Evolutionary conservation across 2,329 filamentous ascomycete species (phyloP).

Genomic region (Geosmithia flava): DNA sequence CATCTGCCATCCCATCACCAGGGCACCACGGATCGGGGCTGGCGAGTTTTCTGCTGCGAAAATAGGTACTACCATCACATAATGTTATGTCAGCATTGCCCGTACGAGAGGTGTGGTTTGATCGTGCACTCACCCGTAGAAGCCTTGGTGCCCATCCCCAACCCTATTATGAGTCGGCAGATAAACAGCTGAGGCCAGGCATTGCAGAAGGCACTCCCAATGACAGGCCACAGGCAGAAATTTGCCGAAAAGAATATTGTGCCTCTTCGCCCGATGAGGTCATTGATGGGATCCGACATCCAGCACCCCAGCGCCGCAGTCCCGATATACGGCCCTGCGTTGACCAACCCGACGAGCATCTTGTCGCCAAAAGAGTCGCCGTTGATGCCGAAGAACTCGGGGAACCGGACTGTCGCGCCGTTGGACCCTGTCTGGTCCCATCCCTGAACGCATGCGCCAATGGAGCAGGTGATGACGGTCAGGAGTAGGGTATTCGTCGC

Average conservation of each 20-base stretch:
- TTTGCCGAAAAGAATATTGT: conserved; percentile 63
- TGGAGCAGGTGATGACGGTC: conserved; percentile 55
- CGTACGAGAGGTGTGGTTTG: background rate
- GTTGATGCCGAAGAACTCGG: conserved; percentile 33
- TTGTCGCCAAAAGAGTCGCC: conserved; percentile 20
- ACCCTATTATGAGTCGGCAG: conserved; percentile 60
- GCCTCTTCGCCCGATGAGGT: conserved; percentile 29
- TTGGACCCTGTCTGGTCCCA: conserved; percentile 57
- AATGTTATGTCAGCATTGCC: background rate
- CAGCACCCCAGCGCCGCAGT: conserved; percentile 44
- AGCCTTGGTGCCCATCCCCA: conserved; percentile 67
- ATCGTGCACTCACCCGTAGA: conserved; percentile 31
- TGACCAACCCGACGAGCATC: conserved; percentile 54
- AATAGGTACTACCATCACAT: conserved; percentile 46
- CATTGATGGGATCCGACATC: conserved; percentile 52
- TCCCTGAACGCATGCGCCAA: conserved; percentile 58
- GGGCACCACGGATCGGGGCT: conserved; percentile 55
- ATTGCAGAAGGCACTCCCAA: conserved; percentile 59
- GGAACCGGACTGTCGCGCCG: conserved; percentile 51
- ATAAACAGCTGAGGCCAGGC: conserved; percentile 61
- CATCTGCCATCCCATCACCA: conserved; percentile 75
- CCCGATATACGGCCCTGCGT: conserved; percentile 40
- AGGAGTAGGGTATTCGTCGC: conserved; percentile 50
- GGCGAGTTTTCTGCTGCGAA: conserved; percentile 67
- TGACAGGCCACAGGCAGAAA: conserved; percentile 56